A percentile compares a stretch with the other conserved stretches of the same genome.
phyloP scores from a whole-genome alignment of 352 stramenopile genomes.

The Blastocystis sp. region DNA sequence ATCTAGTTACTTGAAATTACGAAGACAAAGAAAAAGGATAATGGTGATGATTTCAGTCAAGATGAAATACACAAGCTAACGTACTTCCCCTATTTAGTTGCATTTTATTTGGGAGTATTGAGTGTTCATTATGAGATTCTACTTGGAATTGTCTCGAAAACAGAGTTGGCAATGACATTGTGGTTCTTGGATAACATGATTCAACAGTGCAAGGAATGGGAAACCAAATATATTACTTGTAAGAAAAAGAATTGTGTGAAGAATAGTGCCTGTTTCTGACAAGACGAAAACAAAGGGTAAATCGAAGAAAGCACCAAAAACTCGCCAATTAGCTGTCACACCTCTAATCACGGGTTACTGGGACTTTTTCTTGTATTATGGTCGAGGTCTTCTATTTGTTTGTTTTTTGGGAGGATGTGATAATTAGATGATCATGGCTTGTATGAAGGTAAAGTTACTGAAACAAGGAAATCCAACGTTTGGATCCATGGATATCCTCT shows the following conservation, averaged over 20 bases:
- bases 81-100: constrained; percentile 22
- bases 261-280: not conserved
- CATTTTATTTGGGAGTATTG: not conserved
- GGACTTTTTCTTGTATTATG: constrained; percentile 8
- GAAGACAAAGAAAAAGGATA: constrained; percentile 36
- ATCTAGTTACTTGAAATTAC: not conserved
- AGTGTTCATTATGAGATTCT: constrained; percentile 12
- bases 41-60: not conserved
- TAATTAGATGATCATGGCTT: not conserved
- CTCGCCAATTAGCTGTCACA: not conserved
- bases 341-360: constrained; percentile 11
- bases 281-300: constrained; percentile 19
- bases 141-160: not conserved
- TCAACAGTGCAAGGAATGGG: not conserved
- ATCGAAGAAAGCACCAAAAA: not conserved
- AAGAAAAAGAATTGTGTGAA: not conserved
- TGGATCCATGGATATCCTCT: constrained; percentile 4
- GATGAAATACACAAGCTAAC: constrained; percentile 28
- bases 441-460: not conserved
- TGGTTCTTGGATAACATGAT: constrained; percentile 10
- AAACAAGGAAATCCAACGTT: not conserved
- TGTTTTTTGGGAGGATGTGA: not conserved
- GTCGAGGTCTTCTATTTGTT: constrained; percentile 42
- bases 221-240: not conserved
- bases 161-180: constrained; percentile 15